phyloP scores from a whole-genome alignment of 192 early-diverging fungal species.

The Bifiguratus adelaidae region DNA sequence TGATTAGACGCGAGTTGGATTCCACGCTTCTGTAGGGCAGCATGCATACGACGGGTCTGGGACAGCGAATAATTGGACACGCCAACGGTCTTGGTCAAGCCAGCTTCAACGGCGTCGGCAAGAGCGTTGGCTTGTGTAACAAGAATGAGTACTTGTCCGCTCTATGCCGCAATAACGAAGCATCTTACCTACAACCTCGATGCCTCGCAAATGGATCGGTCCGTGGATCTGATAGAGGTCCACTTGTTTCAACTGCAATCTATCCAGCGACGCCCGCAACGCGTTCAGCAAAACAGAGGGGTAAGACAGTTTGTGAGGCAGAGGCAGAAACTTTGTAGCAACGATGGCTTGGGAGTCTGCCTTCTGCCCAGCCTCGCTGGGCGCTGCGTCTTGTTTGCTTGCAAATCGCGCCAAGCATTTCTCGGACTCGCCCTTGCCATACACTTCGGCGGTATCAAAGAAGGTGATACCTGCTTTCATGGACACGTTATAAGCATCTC shows the following conservation, averaged over 20 bases:
- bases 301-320: slow-evolving; percentile 19
- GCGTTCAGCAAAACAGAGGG: slow-evolving; percentile 27
- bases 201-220: slow-evolving; percentile 25
- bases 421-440: slow-evolving; percentile 38
- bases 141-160: neutral
- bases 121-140: slow-evolving; percentile 21
- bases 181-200: slow-evolving; percentile 34
- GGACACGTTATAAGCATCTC: slow-evolving; percentile 23
- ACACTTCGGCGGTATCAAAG: slow-evolving; percentile 38
- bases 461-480: slow-evolving; percentile 25
- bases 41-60: slow-evolving; percentile 26
- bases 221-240: slow-evolving; percentile 43
- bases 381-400: no score
- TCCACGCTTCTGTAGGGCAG: slow-evolving; percentile 23
- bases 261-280: slow-evolving; percentile 30
- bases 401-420: slow-evolving; percentile 17
- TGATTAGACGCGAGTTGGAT: slow-evolving; percentile 35
- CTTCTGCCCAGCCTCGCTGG: slow-evolving; percentile 11
- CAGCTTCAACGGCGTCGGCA: slow-evolving; percentile 27
- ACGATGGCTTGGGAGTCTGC: slow-evolving; percentile 18
- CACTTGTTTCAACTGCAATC: slow-evolving; percentile 24
- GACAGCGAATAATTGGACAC: slow-evolving; percentile 35
- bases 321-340: slow-evolving; percentile 37
- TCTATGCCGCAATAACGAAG: no score
- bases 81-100: slow-evolving; percentile 34